phyloP scores from a whole-genome alignment of 2,329 filamentous ascomycete species.

The Scorias spongiosa region DNA sequence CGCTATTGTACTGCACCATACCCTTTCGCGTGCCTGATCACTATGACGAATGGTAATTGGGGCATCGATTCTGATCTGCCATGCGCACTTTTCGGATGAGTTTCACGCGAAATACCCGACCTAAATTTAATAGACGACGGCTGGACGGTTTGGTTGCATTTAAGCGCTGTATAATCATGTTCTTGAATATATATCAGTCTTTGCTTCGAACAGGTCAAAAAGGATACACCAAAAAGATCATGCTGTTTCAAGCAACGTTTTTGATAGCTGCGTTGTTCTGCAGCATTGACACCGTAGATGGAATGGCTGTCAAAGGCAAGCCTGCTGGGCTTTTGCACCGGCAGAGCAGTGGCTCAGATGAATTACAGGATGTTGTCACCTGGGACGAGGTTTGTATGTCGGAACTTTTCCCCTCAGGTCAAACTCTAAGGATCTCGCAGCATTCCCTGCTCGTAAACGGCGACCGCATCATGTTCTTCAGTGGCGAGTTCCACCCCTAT shows the following conservation, averaged over 20 bases:
- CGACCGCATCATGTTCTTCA: conserved; percentile 56
- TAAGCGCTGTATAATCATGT: no score
- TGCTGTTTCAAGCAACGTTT: not conserved
- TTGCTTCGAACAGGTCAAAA: no score
- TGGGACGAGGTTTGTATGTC: conserved; percentile 42
- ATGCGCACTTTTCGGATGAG: no score
- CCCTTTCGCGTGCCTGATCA: no score
- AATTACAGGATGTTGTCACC: conserved; percentile 45
- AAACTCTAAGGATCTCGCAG: conserved; percentile 1
- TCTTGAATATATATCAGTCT: no score
- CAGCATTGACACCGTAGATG: not conserved
- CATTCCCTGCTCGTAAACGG: conserved; percentile 56
- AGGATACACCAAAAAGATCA: not conserved
- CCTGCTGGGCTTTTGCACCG: not conserved
- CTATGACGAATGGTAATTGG: no score
- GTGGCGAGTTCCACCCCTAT: conserved; percentile 60
- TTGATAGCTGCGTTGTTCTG: not conserved
- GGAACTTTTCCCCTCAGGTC: not conserved
- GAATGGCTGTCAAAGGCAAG: not conserved
- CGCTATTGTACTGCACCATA: no score
- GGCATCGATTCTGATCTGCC: no score
- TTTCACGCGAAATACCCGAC: no score
- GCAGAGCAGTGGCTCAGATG: conserved; percentile 13
- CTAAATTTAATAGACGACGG: no score
- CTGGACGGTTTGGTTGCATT: no score